These are phyloP conservation scores for Hypsizygus marmoreus DNA, from an alignment of 768 basidiomycete species.

Conservation along the genomic window DNA sequence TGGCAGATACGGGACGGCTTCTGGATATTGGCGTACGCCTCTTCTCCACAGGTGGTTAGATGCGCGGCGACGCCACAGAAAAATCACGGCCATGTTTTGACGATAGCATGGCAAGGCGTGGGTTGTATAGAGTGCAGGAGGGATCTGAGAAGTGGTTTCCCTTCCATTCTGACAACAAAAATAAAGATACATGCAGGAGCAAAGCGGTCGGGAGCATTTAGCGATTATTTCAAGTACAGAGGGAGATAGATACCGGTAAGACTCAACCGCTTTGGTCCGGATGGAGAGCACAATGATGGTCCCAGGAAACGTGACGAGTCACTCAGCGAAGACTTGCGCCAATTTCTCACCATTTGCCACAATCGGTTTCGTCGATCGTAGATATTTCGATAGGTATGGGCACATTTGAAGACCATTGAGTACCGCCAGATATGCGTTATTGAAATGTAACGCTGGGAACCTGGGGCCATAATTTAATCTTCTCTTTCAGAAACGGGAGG, in stretches of 20 bases:
- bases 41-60: background rate
- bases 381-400: conserved; percentile 28
- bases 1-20: background rate
- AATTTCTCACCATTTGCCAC: conserved; percentile 23
- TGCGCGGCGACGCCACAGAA: too few relatives aligned
- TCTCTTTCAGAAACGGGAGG: conserved; percentile 13
- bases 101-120: too few relatives aligned
- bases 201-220: conserved; percentile 1
- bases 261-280: conserved; percentile 48
- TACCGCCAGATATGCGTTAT: conserved; percentile 26
- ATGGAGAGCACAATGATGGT: conserved; percentile 25
- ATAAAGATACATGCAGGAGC: conserved; percentile 1
- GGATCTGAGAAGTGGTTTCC: background rate
- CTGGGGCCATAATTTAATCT: conserved; percentile 10
- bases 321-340: conserved; percentile 20
- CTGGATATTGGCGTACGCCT: background rate
- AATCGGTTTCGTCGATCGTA: conserved; percentile 19
- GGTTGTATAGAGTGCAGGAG: too few relatives aligned
- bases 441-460: conserved; percentile 21
- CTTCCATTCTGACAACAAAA: conserved; percentile 2
- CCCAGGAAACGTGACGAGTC: conserved; percentile 21
- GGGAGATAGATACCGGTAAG: background rate
- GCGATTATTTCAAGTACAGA: too few relatives aligned
- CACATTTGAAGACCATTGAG: conserved; percentile 21
- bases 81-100: too few relatives aligned